These are phyloP conservation scores for Hippophae tibetana DNA, from an alignment of 306 rosid genomes.

Conservation along the genomic window DNA sequence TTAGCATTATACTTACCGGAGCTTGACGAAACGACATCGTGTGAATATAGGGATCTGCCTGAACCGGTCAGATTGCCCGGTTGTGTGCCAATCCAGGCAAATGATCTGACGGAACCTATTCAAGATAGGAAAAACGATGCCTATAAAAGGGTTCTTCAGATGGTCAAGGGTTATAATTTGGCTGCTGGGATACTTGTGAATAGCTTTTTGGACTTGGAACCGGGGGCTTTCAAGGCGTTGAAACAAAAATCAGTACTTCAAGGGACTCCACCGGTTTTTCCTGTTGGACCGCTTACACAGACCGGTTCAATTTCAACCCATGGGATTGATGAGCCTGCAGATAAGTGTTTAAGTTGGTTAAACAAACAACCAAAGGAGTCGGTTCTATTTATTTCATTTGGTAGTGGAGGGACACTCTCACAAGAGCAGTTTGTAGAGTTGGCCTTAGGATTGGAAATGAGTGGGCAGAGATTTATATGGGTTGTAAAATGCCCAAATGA, in stretches of 20 bases:
- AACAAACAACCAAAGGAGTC: conserved; percentile 17
- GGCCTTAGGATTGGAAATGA: conserved; percentile 27
- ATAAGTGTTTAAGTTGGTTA: conserved; percentile 21
- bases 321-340: conserved; percentile 1
- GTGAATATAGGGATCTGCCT: conserved; percentile 17
- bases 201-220: conserved; percentile 15
- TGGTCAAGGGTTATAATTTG: neutral
- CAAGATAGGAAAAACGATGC: conserved; percentile 12
- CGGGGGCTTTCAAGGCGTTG: conserved; percentile 13
- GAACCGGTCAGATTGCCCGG: conserved; percentile 18
- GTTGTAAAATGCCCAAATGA: conserved; percentile 21
- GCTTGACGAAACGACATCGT: conserved; percentile 12
- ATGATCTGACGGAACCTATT: neutral
- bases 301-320: neutral
- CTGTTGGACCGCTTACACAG: conserved; percentile 35
- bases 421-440: conserved; percentile 21
- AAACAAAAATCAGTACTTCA: neutral
- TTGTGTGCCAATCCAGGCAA: conserved; percentile 15
- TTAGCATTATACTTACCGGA: conserved; percentile 13
- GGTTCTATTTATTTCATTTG: conserved; percentile 25
- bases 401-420: conserved; percentile 34
- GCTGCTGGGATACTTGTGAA: conserved; percentile 19
- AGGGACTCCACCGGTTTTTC: conserved; percentile 14
- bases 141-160: neutral
- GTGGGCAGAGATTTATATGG: conserved; percentile 32